phyloP scores from a whole-genome alignment of 441 rosid genomes.

The Corymbia calophylla region DNA sequence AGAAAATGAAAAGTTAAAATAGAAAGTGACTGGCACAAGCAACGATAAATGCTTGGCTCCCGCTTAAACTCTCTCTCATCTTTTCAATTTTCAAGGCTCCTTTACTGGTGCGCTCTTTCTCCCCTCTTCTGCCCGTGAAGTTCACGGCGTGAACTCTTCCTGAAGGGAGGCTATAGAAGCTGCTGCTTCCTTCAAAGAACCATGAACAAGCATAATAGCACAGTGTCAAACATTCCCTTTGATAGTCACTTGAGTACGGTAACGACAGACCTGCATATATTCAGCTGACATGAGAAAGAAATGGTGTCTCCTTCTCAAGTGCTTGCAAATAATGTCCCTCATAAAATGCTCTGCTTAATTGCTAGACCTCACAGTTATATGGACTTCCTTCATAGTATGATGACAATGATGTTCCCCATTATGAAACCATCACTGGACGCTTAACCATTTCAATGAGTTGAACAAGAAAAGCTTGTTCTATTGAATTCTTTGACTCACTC shows the following conservation, averaged over 20 bases:
- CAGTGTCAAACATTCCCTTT: not conserved
- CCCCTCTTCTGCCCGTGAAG: not conserved
- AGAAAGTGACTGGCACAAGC: too few relatives aligned
- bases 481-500: not conserved
- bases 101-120: too few relatives aligned
- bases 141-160: not conserved
- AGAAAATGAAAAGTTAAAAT: too few relatives aligned
- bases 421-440: not conserved
- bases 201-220: not conserved
- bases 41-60: too few relatives aligned
- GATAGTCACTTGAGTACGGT: not conserved
- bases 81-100: too few relatives aligned
- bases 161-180: not conserved
- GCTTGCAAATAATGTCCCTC: not conserved
- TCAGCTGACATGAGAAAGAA: not conserved
- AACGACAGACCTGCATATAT: not conserved
- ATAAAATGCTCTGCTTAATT: not conserved
- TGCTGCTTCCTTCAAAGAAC: not conserved
- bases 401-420: not conserved
- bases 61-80: too few relatives aligned
- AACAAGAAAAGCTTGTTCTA: not conserved
- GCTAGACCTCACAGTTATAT: not conserved
- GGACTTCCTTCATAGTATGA: not conserved
- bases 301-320: not conserved
- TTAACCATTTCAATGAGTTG: not conserved